phyloP scores from a whole-genome alignment of 169 alveolate species.

The Prorocentrum cordatum region DNA sequence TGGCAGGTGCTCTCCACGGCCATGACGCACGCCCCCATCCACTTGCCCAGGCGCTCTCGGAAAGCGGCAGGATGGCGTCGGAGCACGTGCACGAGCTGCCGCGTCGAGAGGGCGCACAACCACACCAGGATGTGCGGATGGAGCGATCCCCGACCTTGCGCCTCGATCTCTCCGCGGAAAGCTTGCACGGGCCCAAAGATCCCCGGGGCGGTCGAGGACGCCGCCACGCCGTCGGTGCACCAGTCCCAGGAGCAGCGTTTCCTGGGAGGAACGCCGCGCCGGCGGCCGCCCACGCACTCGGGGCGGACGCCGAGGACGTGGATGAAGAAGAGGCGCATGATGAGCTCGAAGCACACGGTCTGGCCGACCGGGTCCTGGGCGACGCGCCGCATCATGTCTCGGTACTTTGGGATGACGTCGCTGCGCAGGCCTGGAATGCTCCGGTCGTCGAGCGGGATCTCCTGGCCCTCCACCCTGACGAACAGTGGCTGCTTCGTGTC shows the following conservation, averaged over 20 bases:
- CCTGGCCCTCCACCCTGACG: too few relatives aligned
- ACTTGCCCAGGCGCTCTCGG: too few relatives aligned
- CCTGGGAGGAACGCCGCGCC: not conserved
- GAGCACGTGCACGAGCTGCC: too few relatives aligned
- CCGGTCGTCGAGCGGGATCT: too few relatives aligned
- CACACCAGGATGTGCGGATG: slow-evolving; percentile 14
- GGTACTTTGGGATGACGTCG: slow-evolving; percentile 17
- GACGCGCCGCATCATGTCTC: slow-evolving; percentile 1
- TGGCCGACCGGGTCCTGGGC: slow-evolving; percentile 18
- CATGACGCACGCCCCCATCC: too few relatives aligned
- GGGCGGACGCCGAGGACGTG: slow-evolving; percentile 7
- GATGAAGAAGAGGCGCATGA: not conserved
- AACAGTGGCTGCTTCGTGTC: too few relatives aligned
- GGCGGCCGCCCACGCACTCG: not conserved
- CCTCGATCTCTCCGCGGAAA: slow-evolving; percentile 20
- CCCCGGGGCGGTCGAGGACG: not conserved
- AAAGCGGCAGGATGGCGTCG: too few relatives aligned
- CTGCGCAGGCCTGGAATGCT: too few relatives aligned
- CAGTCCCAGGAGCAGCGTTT: not conserved
- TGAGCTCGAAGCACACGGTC: not conserved
- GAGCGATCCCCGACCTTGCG: slow-evolving; percentile 1
- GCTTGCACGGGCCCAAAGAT: not conserved
- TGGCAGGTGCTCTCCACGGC: too few relatives aligned
- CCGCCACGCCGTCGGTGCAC: slow-evolving; percentile 11
- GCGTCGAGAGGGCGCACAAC: too few relatives aligned